These are phyloP conservation scores for Dactylellina haptotyla DNA, from an alignment of 2,329 filamentous ascomycete species.

Conservation along the genomic window DNA sequence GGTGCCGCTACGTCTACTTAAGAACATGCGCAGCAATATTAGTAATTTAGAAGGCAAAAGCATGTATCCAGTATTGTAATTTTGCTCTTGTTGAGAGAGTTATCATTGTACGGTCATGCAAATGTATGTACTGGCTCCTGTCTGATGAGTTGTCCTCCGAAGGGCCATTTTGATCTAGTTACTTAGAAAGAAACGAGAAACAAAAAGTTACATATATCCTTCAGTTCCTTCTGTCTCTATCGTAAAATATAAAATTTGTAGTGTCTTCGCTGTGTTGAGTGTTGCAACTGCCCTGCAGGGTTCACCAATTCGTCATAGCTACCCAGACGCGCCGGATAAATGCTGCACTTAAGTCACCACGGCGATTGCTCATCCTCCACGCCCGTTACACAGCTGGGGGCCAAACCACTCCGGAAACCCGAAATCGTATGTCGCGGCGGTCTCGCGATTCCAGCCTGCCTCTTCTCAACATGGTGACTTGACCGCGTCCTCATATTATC, in stretches of 20 bases:
- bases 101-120: neutral
- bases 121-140: too few relatives aligned
- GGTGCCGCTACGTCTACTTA: neutral
- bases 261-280: neutral
- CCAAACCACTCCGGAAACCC: neutral
- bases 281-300: neutral
- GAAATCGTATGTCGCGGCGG: neutral
- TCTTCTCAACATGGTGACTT: conserved; percentile 13
- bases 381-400: neutral
- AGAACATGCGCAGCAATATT: neutral
- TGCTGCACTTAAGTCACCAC: neutral
- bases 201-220: neutral
- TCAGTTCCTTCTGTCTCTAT: too few relatives aligned
- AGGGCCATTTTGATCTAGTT: neutral
- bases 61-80: neutral
- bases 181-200: neutral
- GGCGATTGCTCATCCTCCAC: conserved; percentile 5
- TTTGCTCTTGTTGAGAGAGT: neutral
- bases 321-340: neutral
- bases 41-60: neutral
- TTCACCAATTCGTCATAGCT: neutral
- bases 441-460: neutral
- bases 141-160: too few relatives aligned
- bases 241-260: too few relatives aligned
- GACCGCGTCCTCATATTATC: neutral